Base-by-base conservation (phyloP, 2,329 filamentous ascomycete species). In the Colletotrichum tofieldiae region DNA sequence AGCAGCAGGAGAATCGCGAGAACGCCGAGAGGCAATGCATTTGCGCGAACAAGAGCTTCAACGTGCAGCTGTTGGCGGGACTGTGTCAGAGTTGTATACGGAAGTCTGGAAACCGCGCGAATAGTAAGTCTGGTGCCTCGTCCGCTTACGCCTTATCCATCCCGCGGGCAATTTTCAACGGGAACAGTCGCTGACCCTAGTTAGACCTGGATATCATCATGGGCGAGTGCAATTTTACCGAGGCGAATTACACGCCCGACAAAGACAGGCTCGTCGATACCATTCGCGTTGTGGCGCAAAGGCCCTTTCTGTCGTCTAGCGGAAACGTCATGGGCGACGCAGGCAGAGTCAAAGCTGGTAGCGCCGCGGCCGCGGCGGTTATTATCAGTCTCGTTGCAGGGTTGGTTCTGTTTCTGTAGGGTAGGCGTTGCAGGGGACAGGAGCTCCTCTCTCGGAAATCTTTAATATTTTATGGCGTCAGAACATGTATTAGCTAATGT, bases 61-160 rank as follows among this genome's bases (percentile, higher is more conserved):
- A 85, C 56, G 83, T 85, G 16, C 76, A 79, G 43, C 73, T 76
- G 47, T 73, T 85, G n/a, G 80, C 81, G 7, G 82, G 78, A 1
- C 74, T 84, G 11, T 85, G 83, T 51, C 77, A 82, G 23, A 81
- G 82, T 64, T 85, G 83, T 69, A 81, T 85, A 45, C 65, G 75
- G 6, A 74, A 79, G 69, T 76, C 78, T 23, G 79, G 79, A 0
- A 72, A 81, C 67, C 65, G 74, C 32, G 75, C 78, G 14, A 81
- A 78, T 39, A 79, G 82, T 83, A 73, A 75, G 81, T 77, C 9
- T 45, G 32, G 14, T 52, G 18, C 52, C 32, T 37, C 20, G 5
- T n/a, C 29, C 4, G 7, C 20, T 23, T 14, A 11, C 60, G n/a
- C 55, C 39, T 37, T 11, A 20, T 14, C 58, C n/a, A 32, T 62